Evolutionary conservation across 768 basidiomycete genomes (phyloP).

Genomic region (Rhodotorula toruloides): DNA sequence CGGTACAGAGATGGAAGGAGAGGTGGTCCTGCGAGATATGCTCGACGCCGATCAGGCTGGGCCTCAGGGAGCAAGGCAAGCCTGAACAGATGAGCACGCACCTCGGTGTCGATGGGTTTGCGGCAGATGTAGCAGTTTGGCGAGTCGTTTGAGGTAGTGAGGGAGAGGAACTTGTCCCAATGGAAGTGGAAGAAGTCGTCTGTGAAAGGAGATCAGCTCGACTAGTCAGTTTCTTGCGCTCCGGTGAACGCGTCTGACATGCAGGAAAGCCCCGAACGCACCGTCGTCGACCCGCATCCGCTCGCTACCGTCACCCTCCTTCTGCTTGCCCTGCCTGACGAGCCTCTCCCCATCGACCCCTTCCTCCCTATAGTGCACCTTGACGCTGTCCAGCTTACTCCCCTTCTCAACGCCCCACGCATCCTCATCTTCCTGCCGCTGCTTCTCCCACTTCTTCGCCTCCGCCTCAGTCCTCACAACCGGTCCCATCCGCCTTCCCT

Average conservation of each 20-base stretch:
- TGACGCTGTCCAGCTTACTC: neutral
- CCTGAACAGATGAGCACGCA: slow-evolving; percentile 17
- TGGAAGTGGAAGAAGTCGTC: slow-evolving; percentile 30
- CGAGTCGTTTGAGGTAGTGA: neutral
- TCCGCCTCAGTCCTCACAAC: slow-evolving; percentile 25
- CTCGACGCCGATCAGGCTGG: no score
- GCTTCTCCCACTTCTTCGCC: slow-evolving; percentile 14
- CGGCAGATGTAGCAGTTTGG: slow-evolving; percentile 32
- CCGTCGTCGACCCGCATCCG: slow-evolving; percentile 30
- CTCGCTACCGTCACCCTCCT: slow-evolving; percentile 2
- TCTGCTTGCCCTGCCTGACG: slow-evolving; percentile 38
- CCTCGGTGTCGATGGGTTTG: slow-evolving; percentile 31
- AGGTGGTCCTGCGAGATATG: slow-evolving; percentile 42
- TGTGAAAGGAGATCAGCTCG: neutral
- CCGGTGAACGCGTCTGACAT: neutral
- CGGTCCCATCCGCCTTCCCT: slow-evolving; percentile 11
- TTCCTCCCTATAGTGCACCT: slow-evolving; percentile 20
- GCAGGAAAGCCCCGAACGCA: neutral
- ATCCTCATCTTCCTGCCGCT: slow-evolving; percentile 11
- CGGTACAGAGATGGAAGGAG: slow-evolving; percentile 44
- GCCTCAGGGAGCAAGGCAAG: no score
- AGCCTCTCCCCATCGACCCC: slow-evolving; percentile 46
- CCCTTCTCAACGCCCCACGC: slow-evolving; percentile 25
- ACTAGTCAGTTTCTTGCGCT: neutral
- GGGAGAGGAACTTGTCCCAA: slow-evolving; percentile 12